Evolutionary conservation across 192 early-diverging fungal species (phyloP), one percentile per base, ranked within the genome.

Genomic region (Coemansia sp.): DNA sequence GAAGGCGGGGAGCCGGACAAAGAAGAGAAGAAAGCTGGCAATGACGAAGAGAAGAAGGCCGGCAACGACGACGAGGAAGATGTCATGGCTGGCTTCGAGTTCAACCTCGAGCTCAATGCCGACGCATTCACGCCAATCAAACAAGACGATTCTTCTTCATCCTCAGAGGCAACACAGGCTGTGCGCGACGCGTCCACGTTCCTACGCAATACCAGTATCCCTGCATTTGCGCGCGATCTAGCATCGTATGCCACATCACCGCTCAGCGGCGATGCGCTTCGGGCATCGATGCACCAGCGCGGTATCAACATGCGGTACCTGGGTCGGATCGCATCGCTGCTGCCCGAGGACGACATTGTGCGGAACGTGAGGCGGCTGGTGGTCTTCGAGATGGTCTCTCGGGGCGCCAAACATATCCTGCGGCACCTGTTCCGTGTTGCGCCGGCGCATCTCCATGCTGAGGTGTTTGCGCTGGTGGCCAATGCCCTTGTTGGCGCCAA

Each of bases 271-370:
- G 84, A 84, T 41, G 80, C 86, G 14, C 79, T 98, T n/a, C 87
- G 87, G 11, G 83, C 80, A 58, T 81, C 87, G 6, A 87, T 98
- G 84, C 97, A 98, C 77, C 89, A 87, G 45, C 92, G 92, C 37
- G 97, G 97, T 62, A 89, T 99, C 79, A 97, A 98, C 76, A 97
- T 98, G 92, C 87, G 97, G 30, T 98, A 96, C 65, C 84, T 99
- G 22, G 96, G 95, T 9, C 84, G 76, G 44, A 83, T 96, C 4
- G 86, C 86, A 19, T 55, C 77, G 37, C 60, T 89, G 22, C 78
- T 95, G 31, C 83, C 92, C 7, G 45, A 54, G 19, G 64, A 67
- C 4, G 65, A 67, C 6, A 59, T 54, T 36, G 62, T 52, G 13
- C 31, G 27, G 19, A 73, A 68, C 47, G 64, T 79, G 34, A 53